Conservation (phyloP, 2,329 filamentous ascomycete genomes). For the Hypomyces perniciosus region DNA sequence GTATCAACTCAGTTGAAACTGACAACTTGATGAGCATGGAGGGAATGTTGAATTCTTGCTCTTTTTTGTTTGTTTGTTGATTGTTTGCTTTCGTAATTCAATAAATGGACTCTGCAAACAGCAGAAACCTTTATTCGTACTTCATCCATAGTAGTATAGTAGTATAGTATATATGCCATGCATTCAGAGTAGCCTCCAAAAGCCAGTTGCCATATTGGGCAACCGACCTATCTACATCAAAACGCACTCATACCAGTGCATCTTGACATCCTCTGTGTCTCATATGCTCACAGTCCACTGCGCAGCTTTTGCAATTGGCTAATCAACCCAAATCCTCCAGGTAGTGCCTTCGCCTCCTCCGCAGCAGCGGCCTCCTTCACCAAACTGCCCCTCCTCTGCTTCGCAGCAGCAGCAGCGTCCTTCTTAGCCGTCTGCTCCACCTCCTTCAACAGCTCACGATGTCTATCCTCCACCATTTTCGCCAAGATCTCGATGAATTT, state of each 20-base stretch:
- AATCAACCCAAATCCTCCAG: conserved; percentile 54
- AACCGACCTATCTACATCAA: background rate
- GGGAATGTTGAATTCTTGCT: no score
- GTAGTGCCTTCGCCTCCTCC: conserved; percentile 37
- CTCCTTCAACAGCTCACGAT: conserved; percentile 48
- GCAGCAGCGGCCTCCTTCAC: conserved; percentile 26
- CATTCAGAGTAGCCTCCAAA: background rate
- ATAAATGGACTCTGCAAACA: no score
- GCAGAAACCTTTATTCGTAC: no score
- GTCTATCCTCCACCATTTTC: conserved; percentile 74
- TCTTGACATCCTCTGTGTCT: background rate
- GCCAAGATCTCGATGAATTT: conserved; percentile 78
- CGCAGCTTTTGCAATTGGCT: conserved; percentile 58
- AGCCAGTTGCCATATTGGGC: background rate
- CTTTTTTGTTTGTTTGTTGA: no score
- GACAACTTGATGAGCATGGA: no score
- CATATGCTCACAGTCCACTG: conserved; percentile 38
- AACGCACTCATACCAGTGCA: background rate
- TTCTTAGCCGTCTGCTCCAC: conserved; percentile 38
- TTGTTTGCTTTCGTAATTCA: no score
- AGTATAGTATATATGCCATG: no score
- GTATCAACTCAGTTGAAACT: background rate
- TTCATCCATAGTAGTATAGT: no score
- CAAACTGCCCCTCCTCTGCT: conserved; percentile 26
- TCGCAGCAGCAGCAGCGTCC: conserved; percentile 17